These are phyloP conservation scores for Ascomycota sp. DNA, from an alignment of 2,329 filamentous ascomycete genomes.

Conservation along the genomic window DNA sequence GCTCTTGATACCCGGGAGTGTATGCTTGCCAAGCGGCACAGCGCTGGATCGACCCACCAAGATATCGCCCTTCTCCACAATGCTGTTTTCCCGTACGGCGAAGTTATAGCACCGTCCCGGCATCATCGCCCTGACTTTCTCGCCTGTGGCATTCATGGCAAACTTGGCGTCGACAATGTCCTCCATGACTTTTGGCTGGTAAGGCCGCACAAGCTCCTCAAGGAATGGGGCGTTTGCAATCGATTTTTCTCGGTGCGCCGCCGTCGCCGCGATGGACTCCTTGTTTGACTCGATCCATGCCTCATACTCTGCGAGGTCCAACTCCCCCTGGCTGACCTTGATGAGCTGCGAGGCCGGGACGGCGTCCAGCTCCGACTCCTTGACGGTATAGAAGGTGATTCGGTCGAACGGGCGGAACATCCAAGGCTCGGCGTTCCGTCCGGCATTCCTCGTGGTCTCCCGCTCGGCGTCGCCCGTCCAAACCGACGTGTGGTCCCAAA, in stretches of 20 bases:
- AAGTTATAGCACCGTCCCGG: slow-evolving; percentile 14
- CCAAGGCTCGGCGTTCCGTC: slow-evolving; percentile 5
- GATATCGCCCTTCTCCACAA: slow-evolving; percentile 9
- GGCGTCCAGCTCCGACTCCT: slow-evolving; percentile 9
- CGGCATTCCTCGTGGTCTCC: not conserved
- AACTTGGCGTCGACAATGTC: not conserved
- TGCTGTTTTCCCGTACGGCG: slow-evolving; percentile 6
- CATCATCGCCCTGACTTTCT: slow-evolving; percentile 10
- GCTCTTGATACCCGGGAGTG: not conserved
- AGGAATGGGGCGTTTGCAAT: slow-evolving; percentile 9
- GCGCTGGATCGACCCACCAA: slow-evolving; percentile 5
- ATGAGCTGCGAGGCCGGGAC: slow-evolving; percentile 7
- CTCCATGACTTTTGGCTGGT: slow-evolving; percentile 2
- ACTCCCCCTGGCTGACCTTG: slow-evolving; percentile 6
- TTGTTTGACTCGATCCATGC: slow-evolving; percentile 10
- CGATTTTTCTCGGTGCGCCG: slow-evolving; percentile 5
- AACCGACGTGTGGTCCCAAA: slow-evolving; percentile 9
- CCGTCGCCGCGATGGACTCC: slow-evolving; percentile 6
- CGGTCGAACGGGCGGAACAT: slow-evolving; percentile 13
- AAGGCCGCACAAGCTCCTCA: slow-evolving; percentile 9
- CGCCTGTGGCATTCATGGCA: not conserved
- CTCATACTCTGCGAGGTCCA: slow-evolving; percentile 12
- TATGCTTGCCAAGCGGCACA: not conserved
- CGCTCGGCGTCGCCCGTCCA: not conserved
- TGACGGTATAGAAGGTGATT: slow-evolving; percentile 11